Conservation (phyloP, 208 protist species). For the Trypanosoma cruzi region DNA sequence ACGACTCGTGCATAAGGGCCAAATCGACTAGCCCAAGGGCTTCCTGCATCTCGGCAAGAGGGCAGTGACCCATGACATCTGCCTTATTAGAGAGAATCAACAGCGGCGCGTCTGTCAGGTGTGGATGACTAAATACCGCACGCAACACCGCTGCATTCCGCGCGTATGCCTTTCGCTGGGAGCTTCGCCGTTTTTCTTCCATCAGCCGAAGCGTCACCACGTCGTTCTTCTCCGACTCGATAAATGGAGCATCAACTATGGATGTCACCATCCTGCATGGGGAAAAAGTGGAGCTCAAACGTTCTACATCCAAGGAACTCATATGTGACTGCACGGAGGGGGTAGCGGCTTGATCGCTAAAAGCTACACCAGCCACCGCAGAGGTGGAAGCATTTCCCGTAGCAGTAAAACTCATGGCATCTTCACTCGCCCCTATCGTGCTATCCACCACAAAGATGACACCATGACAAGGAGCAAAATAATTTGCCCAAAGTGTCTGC, state of each 20-base stretch:
- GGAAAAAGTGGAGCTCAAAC: background rate
- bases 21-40: constrained; percentile 64
- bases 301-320: background rate
- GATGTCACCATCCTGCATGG: background rate
- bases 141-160: constrained; percentile 65
- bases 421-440: constrained; percentile 26
- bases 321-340: background rate
- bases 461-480: constrained; percentile 94
- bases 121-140: constrained; percentile 75
- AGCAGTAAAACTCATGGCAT: constrained; percentile 29
- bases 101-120: constrained; percentile 76
- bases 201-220: background rate
- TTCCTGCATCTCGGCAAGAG: constrained; percentile 57
- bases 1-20: constrained; percentile 44
- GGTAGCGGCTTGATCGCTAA: constrained; percentile 14
- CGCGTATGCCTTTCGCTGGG: constrained; percentile 25
- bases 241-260: background rate
- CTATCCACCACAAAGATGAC: constrained; percentile 95
- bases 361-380: constrained; percentile 1
- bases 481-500: constrained; percentile 95
- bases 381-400: background rate
- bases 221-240: background rate
- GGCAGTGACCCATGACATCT: constrained; percentile 67
- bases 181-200: background rate
- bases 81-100: constrained; percentile 96